These are phyloP conservation scores for Gossypium herbaceum DNA, from an alignment of 345 rosid genomes.

Conservation along the genomic window DNA sequence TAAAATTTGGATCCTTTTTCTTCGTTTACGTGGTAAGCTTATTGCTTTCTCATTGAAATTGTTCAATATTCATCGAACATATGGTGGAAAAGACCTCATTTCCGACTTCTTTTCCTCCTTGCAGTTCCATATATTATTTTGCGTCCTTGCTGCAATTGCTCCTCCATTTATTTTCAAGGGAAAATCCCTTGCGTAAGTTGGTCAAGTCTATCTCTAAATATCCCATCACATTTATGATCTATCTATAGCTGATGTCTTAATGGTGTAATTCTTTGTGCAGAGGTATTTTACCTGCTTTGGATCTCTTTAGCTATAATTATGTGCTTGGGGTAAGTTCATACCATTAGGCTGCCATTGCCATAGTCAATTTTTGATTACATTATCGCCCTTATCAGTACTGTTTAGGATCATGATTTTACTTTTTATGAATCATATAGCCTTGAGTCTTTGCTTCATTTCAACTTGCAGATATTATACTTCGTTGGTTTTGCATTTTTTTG, in stretches of 20 bases:
- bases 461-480: slow-evolving; percentile 76
- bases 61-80: slow-evolving; percentile 10
- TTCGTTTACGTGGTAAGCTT: slow-evolving; percentile 63
- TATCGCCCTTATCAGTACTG: no score
- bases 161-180: slow-evolving; percentile 94
- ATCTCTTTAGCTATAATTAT: slow-evolving; percentile 37
- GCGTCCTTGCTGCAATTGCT: slow-evolving; percentile 81
- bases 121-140: slow-evolving; percentile 87
- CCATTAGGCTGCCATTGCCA: neutral
- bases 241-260: slow-evolving; percentile 25
- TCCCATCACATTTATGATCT: neutral
- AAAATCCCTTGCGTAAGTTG: slow-evolving; percentile 82
- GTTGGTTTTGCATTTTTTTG: slow-evolving; percentile 77
- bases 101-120: slow-evolving; percentile 22
- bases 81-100: slow-evolving; percentile 16
- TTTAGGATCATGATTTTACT: neutral
- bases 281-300: slow-evolving; percentile 91
- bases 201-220: neutral
- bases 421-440: neutral
- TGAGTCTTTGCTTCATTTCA: neutral
- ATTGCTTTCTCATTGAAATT: slow-evolving; percentile 5
- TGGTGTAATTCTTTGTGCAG: slow-evolving; percentile 42
- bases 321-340: slow-evolving; percentile 69
- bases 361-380: neutral
- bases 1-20: slow-evolving; percentile 93